A percentile compares a stretch with the other conserved stretches of the same genome.
Conservation (phyloP, 2,329 filamentous ascomycete genomes). For the Triangularia verruculosa region DNA sequence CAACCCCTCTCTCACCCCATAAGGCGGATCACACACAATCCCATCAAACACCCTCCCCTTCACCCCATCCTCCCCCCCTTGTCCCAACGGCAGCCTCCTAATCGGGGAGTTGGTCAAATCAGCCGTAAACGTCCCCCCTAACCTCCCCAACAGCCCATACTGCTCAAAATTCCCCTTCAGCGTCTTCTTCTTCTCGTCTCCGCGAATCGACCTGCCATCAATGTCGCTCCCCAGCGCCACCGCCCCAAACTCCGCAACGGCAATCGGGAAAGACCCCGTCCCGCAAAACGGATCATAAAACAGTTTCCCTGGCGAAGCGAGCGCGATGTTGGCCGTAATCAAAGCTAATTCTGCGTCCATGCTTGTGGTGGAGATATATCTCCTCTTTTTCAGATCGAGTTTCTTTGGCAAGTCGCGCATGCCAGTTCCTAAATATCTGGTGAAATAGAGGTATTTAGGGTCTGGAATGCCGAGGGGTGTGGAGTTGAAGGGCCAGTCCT, state of each 20-base stretch:
- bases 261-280: slow-evolving; percentile 88
- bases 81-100: slow-evolving; percentile 40
- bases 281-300: slow-evolving; percentile 96
- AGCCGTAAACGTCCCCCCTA: slow-evolving; percentile 77
- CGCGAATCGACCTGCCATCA: slow-evolving; percentile 83
- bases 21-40: slow-evolving; percentile 93
- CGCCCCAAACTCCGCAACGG: slow-evolving; percentile 87
- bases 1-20: slow-evolving; percentile 88
- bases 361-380: slow-evolving; percentile 91
- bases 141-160: slow-evolving; percentile 64
- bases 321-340: slow-evolving; percentile 85
- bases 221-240: slow-evolving; percentile 85
- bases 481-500: slow-evolving; percentile 67
- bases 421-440: slow-evolving; percentile 65
- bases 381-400: slow-evolving; percentile 88
- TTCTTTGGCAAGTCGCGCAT: slow-evolving; percentile 65
- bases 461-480: slow-evolving; percentile 46
- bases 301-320: slow-evolving; percentile 76
- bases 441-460: slow-evolving; percentile 66
- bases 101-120: slow-evolving; percentile 88
- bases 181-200: slow-evolving; percentile 56
- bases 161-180: slow-evolving; percentile 73
- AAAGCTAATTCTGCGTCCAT: slow-evolving; percentile 96
- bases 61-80: slow-evolving; percentile 20
- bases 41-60: slow-evolving; percentile 67